Evolutionary conservation across 192 early-diverging fungal species (phyloP).

Genomic region (Chytriomyces sp.): DNA sequence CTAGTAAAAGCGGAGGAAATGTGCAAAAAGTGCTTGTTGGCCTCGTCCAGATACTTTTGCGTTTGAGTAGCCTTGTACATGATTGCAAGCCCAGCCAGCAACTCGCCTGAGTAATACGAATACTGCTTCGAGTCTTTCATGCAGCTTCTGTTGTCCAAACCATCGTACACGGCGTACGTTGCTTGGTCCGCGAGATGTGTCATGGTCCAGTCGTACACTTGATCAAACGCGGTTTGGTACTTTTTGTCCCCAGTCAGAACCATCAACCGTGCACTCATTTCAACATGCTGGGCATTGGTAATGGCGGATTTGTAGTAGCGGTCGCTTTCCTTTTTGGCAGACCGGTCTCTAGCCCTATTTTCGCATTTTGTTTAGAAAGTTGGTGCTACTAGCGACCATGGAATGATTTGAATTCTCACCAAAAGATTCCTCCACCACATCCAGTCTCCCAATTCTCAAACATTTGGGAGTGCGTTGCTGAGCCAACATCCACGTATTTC

Average conservation of each 20-base stretch:
- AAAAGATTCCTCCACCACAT: constrained; percentile 59
- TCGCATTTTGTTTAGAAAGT: background rate
- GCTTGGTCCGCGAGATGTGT: background rate
- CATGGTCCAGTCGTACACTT: constrained; percentile 48
- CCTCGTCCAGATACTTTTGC: constrained; percentile 16
- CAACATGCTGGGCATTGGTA: constrained; percentile 49
- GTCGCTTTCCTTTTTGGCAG: background rate
- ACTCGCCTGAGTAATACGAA: constrained; percentile 35
- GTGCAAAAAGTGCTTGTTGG: constrained; percentile 17
- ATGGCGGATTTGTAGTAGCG: constrained; percentile 52
- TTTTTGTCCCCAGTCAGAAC: constrained; percentile 35
- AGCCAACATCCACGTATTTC: constrained; percentile 35
- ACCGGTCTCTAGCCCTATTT: constrained; percentile 39
- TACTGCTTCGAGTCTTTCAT: background rate
- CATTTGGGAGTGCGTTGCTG: constrained; percentile 46
- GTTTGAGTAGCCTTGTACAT: constrained; percentile 30
- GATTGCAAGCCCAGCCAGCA: constrained; percentile 29
- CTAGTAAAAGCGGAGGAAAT: background rate
- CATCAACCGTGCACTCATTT: constrained; percentile 44
- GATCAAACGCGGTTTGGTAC: constrained; percentile 36
- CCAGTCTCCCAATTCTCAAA: constrained; percentile 45
- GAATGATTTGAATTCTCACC: constrained; percentile 20
- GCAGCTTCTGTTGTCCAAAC: constrained; percentile 13
- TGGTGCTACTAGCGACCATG: too few species aligned
- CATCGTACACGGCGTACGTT: constrained; percentile 31